Evolutionary conservation across 257 asterid species (phyloP).

Genomic region (Rauvolfia tetraphylla): DNA sequence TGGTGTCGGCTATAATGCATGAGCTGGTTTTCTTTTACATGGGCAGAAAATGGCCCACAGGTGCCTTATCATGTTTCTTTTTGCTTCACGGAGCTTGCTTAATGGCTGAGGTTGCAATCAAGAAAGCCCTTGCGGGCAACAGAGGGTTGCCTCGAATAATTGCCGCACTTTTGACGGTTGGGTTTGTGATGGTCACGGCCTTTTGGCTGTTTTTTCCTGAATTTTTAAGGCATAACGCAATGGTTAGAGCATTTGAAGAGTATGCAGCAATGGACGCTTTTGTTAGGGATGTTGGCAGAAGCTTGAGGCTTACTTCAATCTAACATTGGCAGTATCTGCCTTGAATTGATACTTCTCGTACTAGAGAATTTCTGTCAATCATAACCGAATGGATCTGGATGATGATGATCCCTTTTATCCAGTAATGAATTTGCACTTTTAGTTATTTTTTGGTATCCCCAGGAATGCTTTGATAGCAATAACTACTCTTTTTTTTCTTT

Average conservation of each 20-base stretch:
- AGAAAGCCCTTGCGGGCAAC: slow-evolving; percentile 14
- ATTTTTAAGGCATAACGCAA: slow-evolving; percentile 5
- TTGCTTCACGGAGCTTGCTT: slow-evolving; percentile 38
- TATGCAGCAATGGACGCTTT: slow-evolving; percentile 18
- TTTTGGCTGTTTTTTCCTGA: slow-evolving; percentile 19
- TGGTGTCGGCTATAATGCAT: slow-evolving; percentile 38
- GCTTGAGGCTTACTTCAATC: no score
- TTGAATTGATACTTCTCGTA: no score
- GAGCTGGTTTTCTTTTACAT: slow-evolving; percentile 34
- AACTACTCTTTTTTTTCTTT: no score
- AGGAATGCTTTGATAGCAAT: no score
- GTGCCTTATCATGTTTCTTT: slow-evolving; percentile 34
- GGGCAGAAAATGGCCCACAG: slow-evolving; percentile 36
- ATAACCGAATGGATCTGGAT: no score
- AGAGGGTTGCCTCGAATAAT: slow-evolving; percentile 16
- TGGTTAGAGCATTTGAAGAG: slow-evolving; percentile 7
- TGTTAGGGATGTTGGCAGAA: slow-evolving; percentile 1
- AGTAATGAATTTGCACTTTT: no score
- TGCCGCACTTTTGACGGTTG: slow-evolving; percentile 2
- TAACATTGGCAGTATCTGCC: no score
- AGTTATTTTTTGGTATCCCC: no score
- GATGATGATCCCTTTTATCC: no score
- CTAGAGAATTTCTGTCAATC: no score
- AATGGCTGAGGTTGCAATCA: slow-evolving; percentile 26
- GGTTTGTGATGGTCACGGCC: slow-evolving; percentile 15